Conservation (phyloP, 1,284 basidiomycete genomes). For the Trichosporon inkin region DNA sequence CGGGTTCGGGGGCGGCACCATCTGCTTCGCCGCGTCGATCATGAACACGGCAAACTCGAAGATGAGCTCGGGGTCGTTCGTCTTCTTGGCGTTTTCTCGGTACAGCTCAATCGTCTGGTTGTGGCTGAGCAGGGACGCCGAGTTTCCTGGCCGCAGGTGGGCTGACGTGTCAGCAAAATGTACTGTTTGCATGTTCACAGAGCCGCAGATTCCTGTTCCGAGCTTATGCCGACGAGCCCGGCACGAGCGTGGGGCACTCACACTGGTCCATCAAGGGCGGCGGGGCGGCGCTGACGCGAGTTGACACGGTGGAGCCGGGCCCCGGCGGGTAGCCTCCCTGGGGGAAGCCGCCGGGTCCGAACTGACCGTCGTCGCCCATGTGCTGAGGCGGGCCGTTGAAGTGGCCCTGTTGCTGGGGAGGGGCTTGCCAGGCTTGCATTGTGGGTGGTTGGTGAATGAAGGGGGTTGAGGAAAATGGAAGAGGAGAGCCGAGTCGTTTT, state of each 20-base stretch:
- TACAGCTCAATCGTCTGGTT: slow-evolving; percentile 95
- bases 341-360: neutral
- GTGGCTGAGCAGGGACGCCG: slow-evolving; percentile 87
- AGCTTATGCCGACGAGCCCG: neutral
- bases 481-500: neutral
- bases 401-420: neutral
- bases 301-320: neutral
- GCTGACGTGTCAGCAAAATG: slow-evolving; percentile 43
- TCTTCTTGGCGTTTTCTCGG: slow-evolving; percentile 96
- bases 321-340: neutral
- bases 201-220: neutral
- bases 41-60: slow-evolving; percentile 99
- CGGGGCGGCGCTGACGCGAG: slow-evolving; percentile 18
- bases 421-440: slow-evolving; percentile 5
- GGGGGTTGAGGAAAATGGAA: neutral
- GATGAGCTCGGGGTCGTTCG: slow-evolving; percentile 93
- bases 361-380: neutral
- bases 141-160: slow-evolving; percentile 86
- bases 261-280: slow-evolving; percentile 49
- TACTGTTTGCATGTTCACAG: neutral
- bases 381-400: slow-evolving; percentile 1
- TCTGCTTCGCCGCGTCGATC: slow-evolving; percentile 88
- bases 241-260: slow-evolving; percentile 26
- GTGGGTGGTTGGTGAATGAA: neutral
- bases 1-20: slow-evolving; percentile 51